A percentile compares a stretch with the other conserved stretches of the same genome.
Conservation (phyloP, 148 eudicot genomes). For the Rhododendron simsii region DNA sequence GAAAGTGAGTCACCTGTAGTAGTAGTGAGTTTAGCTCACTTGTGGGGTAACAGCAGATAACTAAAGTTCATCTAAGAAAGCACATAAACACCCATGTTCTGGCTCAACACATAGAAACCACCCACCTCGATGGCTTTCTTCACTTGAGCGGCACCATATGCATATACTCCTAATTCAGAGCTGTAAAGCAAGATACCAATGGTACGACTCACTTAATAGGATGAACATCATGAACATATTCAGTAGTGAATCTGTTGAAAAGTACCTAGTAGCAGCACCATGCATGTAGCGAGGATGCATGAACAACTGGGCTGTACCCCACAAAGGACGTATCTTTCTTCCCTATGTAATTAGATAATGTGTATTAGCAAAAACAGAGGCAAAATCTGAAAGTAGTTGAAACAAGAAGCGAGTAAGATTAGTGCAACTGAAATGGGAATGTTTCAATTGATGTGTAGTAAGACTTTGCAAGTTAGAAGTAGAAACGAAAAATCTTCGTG, state of each 20-base stretch:
- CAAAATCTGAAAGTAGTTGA: not conserved
- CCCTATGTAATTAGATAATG: conserved; percentile 45
- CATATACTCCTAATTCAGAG: conserved; percentile 85
- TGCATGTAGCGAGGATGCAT: conserved; percentile 97
- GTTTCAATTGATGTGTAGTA: not conserved
- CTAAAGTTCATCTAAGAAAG: not conserved
- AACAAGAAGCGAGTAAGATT: not conserved
- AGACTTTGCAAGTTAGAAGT: not conserved
- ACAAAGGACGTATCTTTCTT: conserved; percentile 64
- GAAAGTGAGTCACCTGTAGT: conserved; percentile 86
- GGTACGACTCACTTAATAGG: not conserved
- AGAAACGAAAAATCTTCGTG: not conserved
- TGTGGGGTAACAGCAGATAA: not conserved
- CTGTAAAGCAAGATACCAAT: conserved; percentile 37
- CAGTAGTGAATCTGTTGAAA: not conserved
- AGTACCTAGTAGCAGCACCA: conserved; percentile 93
- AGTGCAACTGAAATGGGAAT: not conserved
- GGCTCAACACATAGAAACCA: conserved; percentile 11
- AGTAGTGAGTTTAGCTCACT: conserved; percentile 7
- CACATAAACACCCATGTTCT: conserved; percentile 2
- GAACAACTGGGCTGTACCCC: conserved; percentile 99
- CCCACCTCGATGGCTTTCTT: conserved; percentile 97
- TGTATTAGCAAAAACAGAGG: not conserved
- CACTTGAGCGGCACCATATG: conserved; percentile 91
- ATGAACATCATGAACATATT: not conserved